phyloP scores from a whole-genome alignment of 192 early-diverging fungal genomes.

The Powellomyces hirtus region DNA sequence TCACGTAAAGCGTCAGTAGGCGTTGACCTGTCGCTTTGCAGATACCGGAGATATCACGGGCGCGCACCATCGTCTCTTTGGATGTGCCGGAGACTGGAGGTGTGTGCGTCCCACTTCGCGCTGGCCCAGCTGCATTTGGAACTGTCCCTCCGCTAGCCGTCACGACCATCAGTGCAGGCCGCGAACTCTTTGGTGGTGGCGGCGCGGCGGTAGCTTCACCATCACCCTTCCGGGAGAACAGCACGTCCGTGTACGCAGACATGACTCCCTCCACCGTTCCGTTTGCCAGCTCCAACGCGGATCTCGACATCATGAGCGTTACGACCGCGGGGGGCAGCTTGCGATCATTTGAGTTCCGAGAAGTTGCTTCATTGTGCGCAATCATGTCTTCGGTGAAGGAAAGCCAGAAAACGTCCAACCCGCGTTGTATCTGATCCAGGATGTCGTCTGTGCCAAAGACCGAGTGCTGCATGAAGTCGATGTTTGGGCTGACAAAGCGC shows the following conservation, averaged over 20 bases:
- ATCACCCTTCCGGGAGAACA: conserved; percentile 26
- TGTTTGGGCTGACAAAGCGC: conserved; percentile 16
- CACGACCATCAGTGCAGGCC: conserved; percentile 13
- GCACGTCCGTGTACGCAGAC: conserved; percentile 27
- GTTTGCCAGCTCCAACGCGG: conserved; percentile 17
- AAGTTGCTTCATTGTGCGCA: conserved; percentile 4
- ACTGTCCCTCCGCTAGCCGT: conserved; percentile 25
- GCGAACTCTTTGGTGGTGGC: not conserved
- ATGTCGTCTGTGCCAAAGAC: conserved; percentile 37
- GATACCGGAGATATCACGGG: conserved; percentile 19
- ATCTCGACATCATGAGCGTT: conserved; percentile 24
- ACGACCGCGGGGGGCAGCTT: not conserved
- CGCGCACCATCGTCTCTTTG: conserved; percentile 21
- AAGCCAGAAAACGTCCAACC: conserved; percentile 43
- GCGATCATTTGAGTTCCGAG: not conserved
- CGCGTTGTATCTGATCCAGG: conserved; percentile 37
- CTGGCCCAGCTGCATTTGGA: not conserved
- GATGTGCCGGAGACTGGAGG: conserved; percentile 7
- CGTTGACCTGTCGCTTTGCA: conserved; percentile 16
- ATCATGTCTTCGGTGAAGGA: conserved; percentile 37
- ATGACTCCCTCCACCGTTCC: conserved; percentile 30
- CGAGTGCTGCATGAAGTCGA: conserved; percentile 25
- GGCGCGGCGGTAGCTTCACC: not conserved
- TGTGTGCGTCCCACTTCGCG: not conserved
- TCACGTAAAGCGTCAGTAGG: conserved; percentile 15